Base-by-base conservation (phyloP, 352 stramenopile species). In the Phytophthora cactorum region DNA sequence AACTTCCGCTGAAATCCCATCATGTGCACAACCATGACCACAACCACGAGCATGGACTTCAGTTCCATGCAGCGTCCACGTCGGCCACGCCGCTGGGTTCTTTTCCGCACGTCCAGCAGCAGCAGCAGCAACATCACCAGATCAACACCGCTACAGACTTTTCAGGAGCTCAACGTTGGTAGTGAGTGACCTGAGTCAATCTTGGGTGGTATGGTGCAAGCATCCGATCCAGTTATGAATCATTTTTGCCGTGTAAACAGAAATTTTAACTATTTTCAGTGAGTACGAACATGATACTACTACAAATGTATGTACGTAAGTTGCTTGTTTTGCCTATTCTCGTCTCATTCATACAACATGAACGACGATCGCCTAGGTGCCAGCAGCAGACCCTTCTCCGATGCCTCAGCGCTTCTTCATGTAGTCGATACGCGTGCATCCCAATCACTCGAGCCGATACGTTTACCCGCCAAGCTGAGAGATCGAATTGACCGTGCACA, bases 401-500 rank as follows among this genome's bases (percentile, higher is more conserved):
- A 70, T 46, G 25, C 45, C 1, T 68, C 54, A 5, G 5, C 63
- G 4, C 38, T 57, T 27, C 52, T 80, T 10, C 28, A 22, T 22
- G 22, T 81, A n/a, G 46, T 88, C 4, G 84, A 92, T 59, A 88
- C 76, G 41, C 84, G 84, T 14, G 54, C 63, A 14, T 89, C 79
- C 11, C 85, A 92, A 68, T 74, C 63, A 5, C 74, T 94, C 7
- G 81, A 89, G 31, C 84, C 81, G 2, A 70, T 92, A 25, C 72
- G 72, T 12, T 66, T 94, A 25, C 84, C 86, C 10, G 22, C 56
- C 14, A 92, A 90, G 66, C 72, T 94, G 7, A 79, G 78, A 44
- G 81, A 90, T 41, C 78, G 82, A 15, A 77, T 91, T 39, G 75
- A 84, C 9, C 79, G 79, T 38, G 82, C 82, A 1, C 86, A 91